A percentile compares a stretch with the other conserved stretches of the same genome.
phyloP scores from a whole-genome alignment of 176 grass and related monocot species.

The Tillandsia fasciculata region DNA sequence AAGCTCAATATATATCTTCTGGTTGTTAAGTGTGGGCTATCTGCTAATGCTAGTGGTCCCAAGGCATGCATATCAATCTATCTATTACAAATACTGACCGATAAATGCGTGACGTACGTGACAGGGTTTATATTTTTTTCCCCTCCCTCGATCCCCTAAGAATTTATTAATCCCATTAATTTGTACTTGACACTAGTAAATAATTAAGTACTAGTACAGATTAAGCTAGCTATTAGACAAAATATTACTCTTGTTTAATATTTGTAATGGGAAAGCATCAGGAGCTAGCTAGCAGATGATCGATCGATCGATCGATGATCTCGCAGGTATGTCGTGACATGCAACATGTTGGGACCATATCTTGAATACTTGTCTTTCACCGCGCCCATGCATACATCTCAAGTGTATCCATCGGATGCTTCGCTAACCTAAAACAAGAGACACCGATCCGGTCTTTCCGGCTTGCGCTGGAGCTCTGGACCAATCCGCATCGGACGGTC shows the following conservation, averaged over 20 bases:
- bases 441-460: constrained; percentile 12
- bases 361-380: not conserved
- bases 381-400: constrained; percentile 6
- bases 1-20: not conserved
- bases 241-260: too few relatives aligned
- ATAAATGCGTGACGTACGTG: not conserved
- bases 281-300: not conserved
- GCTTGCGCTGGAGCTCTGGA: not conserved
- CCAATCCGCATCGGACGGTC: too few relatives aligned
- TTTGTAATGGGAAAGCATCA: too few relatives aligned
- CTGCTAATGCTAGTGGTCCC: constrained; percentile 1
- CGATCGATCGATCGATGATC: not conserved
- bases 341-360: constrained; percentile 2
- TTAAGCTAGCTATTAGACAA: too few relatives aligned
- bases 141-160: too few relatives aligned
- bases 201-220: too few relatives aligned
- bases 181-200: too few relatives aligned
- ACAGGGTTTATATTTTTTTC: too few relatives aligned
- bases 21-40: constrained; percentile 1
- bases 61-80: not conserved
- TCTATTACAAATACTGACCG: not conserved
- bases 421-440: constrained; percentile 2
- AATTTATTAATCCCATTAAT: too few relatives aligned
- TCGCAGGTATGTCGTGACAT: not conserved
- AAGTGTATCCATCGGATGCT: not conserved